Evolutionary conservation across 2,329 filamentous ascomycete species (phyloP), one percentile per base, ranked within the genome.

Genomic region (Fusarium nisikadoi): DNA sequence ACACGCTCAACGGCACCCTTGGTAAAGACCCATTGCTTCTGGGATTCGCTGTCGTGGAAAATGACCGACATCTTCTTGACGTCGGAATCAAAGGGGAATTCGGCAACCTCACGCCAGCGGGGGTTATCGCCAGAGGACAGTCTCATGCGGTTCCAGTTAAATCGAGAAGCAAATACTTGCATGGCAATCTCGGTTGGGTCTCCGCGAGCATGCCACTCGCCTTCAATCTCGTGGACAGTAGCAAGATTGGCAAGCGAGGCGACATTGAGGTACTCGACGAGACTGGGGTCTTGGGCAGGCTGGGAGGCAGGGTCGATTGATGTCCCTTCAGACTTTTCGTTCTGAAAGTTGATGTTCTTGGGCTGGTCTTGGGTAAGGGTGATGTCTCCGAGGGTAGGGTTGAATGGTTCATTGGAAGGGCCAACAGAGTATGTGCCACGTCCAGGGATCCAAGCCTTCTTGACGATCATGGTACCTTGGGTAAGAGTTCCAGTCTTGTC

Each of bases 1-100:
- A 94, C 86, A 43, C 91, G 86, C 77, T 94, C 92, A 8, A 93
- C 91, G 3, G 92, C 92, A 54, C 90, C 90, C 77, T 91, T 91
- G 63, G 89, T 90, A 74, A 90, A 90, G 50, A 89, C 82, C 79
- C 81, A 84, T 71, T 84, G 83, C 59, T 83, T 80, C 29, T 81
- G 78, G 3, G 77, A 79, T 12, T 81, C 77, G 19, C 73, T 75
- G 27, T 86, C 79, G 46, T 85, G 76, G 78, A 91, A 92, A 58
- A 93, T 89, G 41, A 93, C 91, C 0, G 91, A 92, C 92, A 94
- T 94, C 75, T 91, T 92, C 83, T 94, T 94, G 70, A 93, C 87
- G 63, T 89, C 89, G 0, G 91, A 93, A 76, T 94, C 92, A 70
- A 94, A 94, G 0, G 91, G 92, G 65, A 92, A 93, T 74, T 94